Base-by-base conservation (phyloP, 768 basidiomycete species). In the Calocybe indica region DNA sequence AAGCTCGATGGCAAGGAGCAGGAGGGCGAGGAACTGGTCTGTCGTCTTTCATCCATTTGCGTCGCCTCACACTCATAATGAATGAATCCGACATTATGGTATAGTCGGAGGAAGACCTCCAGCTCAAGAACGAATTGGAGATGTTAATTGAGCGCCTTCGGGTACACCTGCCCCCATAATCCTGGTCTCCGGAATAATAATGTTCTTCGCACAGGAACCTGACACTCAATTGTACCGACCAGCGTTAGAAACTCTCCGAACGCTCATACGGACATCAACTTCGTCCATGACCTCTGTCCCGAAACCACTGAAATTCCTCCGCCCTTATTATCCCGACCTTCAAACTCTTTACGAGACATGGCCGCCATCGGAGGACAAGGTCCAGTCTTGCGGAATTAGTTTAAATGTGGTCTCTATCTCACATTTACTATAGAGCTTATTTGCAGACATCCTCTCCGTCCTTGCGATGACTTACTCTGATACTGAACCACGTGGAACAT, bases 391-490 rank as follows among this genome's bases (percentile, higher is more conserved):
- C 22, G 22, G 4, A 22, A 22, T 22, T 22, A 22, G 22, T 22
- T 22, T 22, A 1, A 22, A 2, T 22, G 22, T 22, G 4, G 22
- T 22, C 4, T 22, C 22, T 45, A 45, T 34, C 42, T 33, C 3
- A 46, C 29, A n/a, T 28, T 39, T 54, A 41, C 7, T 49, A 3
- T 62, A 96, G 92, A 86, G 88, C 55, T 79, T 96, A 37, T 94
- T 98, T 61, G 93, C 93, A 22, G 94, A 97, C 58, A 97, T 99
- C 51, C 78, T 99, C 28, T 97, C 95, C 35, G 95, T 97, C 5
- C 83, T 99, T 39, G 96, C 95, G 6, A 99, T 99, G 96, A 99
- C 96, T 6, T 98, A 98, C 64, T 97, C 94, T 7, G 96, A 99
- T 68, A 94, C 92, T 12, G 85, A 96, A 69, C 92, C 92, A 36